phyloP scores from a whole-genome alignment of 257 asterid genomes.

The Misopates orontium region DNA sequence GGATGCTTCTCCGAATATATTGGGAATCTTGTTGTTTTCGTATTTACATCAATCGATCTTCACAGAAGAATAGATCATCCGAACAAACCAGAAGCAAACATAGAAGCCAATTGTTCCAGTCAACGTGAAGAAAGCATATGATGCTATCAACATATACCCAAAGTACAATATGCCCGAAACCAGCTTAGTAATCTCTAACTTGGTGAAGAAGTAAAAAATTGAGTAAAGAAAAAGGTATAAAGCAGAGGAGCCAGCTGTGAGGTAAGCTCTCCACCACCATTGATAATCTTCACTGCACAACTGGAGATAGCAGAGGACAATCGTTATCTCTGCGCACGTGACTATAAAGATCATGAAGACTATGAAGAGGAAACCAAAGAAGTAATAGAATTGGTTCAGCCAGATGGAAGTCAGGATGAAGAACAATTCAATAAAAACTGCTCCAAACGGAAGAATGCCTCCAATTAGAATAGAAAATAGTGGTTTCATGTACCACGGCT shows the following conservation, averaged over 20 bases:
- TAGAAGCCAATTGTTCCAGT: constrained; percentile 89
- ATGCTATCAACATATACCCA: constrained; percentile 83
- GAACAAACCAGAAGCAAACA: constrained; percentile 90
- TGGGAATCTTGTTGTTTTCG: too few relatives aligned
- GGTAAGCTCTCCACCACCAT: constrained; percentile 98
- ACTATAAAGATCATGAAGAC: constrained; percentile 74
- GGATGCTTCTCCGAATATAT: too few relatives aligned
- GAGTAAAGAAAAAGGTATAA: constrained; percentile 85
- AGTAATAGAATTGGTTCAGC: constrained; percentile 92
- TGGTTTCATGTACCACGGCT: constrained; percentile 92
- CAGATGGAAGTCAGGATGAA: constrained; percentile 90
- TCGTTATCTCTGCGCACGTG: constrained; percentile 80
- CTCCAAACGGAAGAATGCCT: constrained; percentile 91
- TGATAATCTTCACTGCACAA: constrained; percentile 85
- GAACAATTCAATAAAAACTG: constrained; percentile 87
- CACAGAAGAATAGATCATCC: constrained; percentile 84
- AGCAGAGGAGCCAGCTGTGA: constrained; percentile 89
- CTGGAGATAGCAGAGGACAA: constrained; percentile 93
- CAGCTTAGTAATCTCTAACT: constrained; percentile 82
- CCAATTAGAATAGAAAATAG: constrained; percentile 75
- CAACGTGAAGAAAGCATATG: constrained; percentile 82
- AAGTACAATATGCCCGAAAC: constrained; percentile 86
- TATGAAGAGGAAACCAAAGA: constrained; percentile 87
- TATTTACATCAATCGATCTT: constrained; percentile 65
- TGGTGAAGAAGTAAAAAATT: constrained; percentile 86